Conservation (phyloP, 2,329 filamentous ascomycete genomes). For the Penicillium sp. region DNA sequence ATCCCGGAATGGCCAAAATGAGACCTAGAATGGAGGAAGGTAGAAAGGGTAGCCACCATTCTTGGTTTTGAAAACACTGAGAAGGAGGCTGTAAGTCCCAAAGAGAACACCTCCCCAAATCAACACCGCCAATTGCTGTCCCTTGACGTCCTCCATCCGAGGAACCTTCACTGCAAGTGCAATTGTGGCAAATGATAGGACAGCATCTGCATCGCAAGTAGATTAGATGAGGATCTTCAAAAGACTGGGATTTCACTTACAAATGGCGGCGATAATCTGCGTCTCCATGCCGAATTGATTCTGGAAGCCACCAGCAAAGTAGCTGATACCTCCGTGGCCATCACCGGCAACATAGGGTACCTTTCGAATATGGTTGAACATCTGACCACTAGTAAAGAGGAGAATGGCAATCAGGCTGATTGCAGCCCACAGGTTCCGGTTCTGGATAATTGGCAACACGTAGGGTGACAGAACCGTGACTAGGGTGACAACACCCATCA, state of each 20-base stretch:
- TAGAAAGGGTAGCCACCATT: slow-evolving; percentile 93
- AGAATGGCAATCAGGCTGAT: slow-evolving; percentile 83
- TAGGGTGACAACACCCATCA: slow-evolving; percentile 65
- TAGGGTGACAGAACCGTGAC: slow-evolving; percentile 70
- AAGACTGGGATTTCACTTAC: slow-evolving; percentile 53
- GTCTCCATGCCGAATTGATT: slow-evolving; percentile 93
- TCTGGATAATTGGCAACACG: slow-evolving; percentile 74
- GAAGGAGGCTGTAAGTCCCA: slow-evolving; percentile 83
- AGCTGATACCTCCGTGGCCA: slow-evolving; percentile 76
- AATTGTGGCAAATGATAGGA: slow-evolving; percentile 85
- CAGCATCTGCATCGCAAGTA: slow-evolving; percentile 53
- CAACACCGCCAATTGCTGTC: slow-evolving; percentile 75
- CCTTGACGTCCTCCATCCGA: slow-evolving; percentile 69
- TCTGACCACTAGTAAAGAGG: slow-evolving; percentile 91
- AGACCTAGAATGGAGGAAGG: slow-evolving; percentile 74
- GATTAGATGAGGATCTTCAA: slow-evolving; percentile 10
- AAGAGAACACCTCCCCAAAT: slow-evolving; percentile 73
- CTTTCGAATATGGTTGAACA: slow-evolving; percentile 98
- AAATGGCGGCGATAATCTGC: slow-evolving; percentile 88
- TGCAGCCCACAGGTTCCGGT: slow-evolving; percentile 89
- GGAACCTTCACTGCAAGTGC: slow-evolving; percentile 88
- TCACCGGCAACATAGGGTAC: slow-evolving; percentile 87
- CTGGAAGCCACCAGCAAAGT: slow-evolving; percentile 88
- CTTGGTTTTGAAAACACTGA: slow-evolving; percentile 91
- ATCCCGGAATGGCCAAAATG: neutral